A percentile compares a stretch with the other conserved stretches of the same genome.
Evolutionary conservation across 73 alveolate genomes (phyloP).

Genomic region (Symbiodinium pilosum): DNA sequence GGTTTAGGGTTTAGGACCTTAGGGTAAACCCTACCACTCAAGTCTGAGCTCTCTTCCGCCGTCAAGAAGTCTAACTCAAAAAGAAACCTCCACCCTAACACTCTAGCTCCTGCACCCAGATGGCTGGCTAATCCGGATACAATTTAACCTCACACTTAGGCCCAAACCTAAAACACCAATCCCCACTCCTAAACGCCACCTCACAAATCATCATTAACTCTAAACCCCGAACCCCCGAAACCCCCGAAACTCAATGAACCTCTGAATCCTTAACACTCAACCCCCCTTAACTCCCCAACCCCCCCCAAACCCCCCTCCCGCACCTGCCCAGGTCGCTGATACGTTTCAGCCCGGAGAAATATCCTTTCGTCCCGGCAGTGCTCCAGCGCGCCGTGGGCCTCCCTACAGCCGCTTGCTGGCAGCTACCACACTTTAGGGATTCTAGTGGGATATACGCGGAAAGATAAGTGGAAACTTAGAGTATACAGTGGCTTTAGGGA

Average conservation of each 20-base stretch:
- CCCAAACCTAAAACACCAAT: background rate
- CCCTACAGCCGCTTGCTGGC: background rate
- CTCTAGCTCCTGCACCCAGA: background rate
- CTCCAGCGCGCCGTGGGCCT: background rate
- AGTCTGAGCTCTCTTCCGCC: no score
- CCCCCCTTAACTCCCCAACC: background rate
- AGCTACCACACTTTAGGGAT: no score
- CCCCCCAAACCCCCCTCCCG: background rate
- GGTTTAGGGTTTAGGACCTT: no score
- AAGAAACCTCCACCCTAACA: background rate
- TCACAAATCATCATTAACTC: background rate
- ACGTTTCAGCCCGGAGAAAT: background rate
- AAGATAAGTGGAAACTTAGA: no score
- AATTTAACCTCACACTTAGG: background rate
- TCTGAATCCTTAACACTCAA: background rate
- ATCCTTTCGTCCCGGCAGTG: constrained; percentile 14
- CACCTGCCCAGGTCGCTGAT: background rate
- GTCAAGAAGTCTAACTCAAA: no score
- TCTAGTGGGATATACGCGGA: no score
- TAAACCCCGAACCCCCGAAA: background rate
- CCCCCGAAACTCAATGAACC: background rate
- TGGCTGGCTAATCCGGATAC: background rate
- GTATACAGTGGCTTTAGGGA: no score
- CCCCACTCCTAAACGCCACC: background rate
- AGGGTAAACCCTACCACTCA: background rate